Evolutionary conservation across 31 red algal genomes (phyloP), one percentile per base, ranked within the genome.

Genomic region (Endocladia muricata): DNA sequence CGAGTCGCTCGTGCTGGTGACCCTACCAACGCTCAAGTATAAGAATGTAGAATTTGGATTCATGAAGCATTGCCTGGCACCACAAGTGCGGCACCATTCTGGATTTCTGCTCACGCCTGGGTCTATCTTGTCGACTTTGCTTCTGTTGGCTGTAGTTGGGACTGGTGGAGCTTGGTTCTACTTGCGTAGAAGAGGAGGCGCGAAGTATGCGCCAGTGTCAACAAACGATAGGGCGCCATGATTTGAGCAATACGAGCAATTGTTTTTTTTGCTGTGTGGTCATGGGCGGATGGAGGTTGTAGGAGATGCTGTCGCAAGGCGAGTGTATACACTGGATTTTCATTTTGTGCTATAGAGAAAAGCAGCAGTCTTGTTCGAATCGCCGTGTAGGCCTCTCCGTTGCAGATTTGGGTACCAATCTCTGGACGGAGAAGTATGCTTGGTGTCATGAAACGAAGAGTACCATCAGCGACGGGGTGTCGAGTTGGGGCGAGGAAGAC

Each of bases 21-120:
- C 90, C 2, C 41, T 86, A 33, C 80, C 90, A 8, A 82, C 59
- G 34, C 42, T 86, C 26, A 58, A 71, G 55, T 93, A 86, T 41
- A 77, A 79, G 77, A 93, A 86, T 49, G 82, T 93, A 19, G 90
- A 93, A 39, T 93, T 85, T 76, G 90, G 90, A 37, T 85, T 93
- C 47, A 54, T 93, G 2, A 93, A 93, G 62, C 52, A 85, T 44
- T 93, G 90, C 52, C 47, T 71, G 31, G 82, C 29, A 38, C 81
- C 76, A 17, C 57, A 49, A 25, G 70, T 72, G n/a, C 59, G 60
- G 31, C 74, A 81, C 37, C 39, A 71, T 26, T 74, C 65, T 8
- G 86, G 78, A 30, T 90, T 90, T 58, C 54, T 89, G 34, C 81
- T 76, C 55, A 90, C 86, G 1, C 78, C 86, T 41, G 76, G 76